Conservation (phyloP, 192 early-diverging fungal genomes). For the Borealophlyctis nickersoniae region DNA sequence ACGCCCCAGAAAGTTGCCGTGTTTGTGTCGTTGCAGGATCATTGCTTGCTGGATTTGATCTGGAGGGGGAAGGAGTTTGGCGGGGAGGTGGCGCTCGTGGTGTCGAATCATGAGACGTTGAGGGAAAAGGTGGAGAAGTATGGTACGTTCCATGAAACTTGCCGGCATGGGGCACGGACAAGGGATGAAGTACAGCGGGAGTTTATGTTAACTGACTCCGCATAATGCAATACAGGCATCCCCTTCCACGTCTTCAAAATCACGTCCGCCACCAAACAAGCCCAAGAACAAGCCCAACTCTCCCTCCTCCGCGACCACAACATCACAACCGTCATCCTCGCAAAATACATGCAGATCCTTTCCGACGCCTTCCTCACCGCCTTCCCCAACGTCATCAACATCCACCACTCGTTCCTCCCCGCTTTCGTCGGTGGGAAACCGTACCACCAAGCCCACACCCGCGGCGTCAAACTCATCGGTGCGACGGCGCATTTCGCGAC, state of each 20-base stretch:
- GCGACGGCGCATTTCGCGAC: conserved; percentile 30
- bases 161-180: too few species aligned
- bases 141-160: not conserved
- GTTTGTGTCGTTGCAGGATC: conserved; percentile 26
- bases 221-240: not conserved
- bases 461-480: conserved; percentile 26
- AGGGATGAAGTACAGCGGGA: too few species aligned
- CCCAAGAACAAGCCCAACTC: conserved; percentile 4
- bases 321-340: conserved; percentile 23
- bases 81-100: conserved; percentile 9
- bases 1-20: conserved; percentile 14
- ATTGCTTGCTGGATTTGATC: conserved; percentile 22
- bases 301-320: conserved; percentile 6
- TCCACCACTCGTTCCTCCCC: conserved; percentile 26
- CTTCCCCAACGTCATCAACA: conserved; percentile 28
- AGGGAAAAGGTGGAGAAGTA: not conserved
- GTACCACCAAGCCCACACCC: conserved; percentile 21
- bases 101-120: conserved; percentile 16
- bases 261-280: conserved; percentile 13
- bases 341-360: conserved; percentile 30
- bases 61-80: not conserved
- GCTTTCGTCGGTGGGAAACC: conserved; percentile 25
- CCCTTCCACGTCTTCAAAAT: conserved; percentile 2
- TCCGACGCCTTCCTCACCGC: conserved; percentile 10
- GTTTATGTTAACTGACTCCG: too few species aligned